Conservation (phyloP, 2,329 filamentous ascomycete species). For the Rugonectria rugulosa region DNA sequence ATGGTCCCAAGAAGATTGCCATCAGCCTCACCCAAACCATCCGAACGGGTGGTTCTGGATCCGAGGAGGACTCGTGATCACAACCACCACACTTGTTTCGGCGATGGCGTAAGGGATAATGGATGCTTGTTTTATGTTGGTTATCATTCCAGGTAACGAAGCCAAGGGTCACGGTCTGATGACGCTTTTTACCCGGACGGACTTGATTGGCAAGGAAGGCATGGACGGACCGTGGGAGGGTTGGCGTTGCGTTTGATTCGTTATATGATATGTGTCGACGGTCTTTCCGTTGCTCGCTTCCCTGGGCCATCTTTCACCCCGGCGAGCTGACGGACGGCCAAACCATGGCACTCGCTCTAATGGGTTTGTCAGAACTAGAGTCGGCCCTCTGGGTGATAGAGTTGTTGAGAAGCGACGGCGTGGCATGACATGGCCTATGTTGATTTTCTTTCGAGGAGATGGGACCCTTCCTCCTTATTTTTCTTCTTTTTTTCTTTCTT, state of each 20-base stretch:
- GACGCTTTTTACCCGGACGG: conserved; percentile 26
- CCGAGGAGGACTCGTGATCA: conserved; percentile 50
- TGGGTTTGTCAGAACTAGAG: conserved; percentile 30
- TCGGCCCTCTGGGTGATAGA: conserved; percentile 32
- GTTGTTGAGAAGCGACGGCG: conserved; percentile 31
- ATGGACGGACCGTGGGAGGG: conserved; percentile 29
- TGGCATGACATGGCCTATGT: conserved; percentile 14
- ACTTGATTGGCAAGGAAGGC: conserved; percentile 31
- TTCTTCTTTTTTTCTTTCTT: not conserved
- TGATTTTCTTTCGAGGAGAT: too few species aligned
- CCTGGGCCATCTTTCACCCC: not conserved
- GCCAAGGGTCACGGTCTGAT: conserved; percentile 22
- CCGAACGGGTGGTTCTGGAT: conserved; percentile 48
- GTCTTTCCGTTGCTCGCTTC: conserved; percentile 19
- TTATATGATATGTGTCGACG: conserved; percentile 24
- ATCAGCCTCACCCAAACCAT: conserved; percentile 62
- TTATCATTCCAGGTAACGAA: conserved; percentile 21
- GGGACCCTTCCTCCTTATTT: not conserved
- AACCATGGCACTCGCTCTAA: conserved; percentile 30
- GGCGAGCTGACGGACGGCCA: conserved; percentile 9
- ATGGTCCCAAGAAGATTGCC: conserved; percentile 61
- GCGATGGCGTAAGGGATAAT: conserved; percentile 35
- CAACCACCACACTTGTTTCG: conserved; percentile 32
- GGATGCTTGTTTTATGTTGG: conserved; percentile 32
- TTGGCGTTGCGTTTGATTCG: conserved; percentile 36